Evolutionary conservation across 2,329 filamentous ascomycete genomes (phyloP).

Genomic region (Cytospora schulzeri): DNA sequence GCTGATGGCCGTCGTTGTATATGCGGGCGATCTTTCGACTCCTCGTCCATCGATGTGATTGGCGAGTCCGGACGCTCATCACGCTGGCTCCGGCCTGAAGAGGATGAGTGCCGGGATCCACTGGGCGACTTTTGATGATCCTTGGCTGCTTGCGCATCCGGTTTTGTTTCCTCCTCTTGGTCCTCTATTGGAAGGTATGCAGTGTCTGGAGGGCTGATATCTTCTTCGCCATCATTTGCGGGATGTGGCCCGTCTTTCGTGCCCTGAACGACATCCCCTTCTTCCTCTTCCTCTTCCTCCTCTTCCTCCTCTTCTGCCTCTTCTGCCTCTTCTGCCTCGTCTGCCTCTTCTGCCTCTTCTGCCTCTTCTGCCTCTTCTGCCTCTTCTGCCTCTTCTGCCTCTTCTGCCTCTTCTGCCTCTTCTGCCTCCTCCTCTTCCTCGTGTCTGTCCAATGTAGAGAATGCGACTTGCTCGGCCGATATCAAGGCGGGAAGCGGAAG

Average conservation of each 20-base stretch:
- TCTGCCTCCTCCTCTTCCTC: slow-evolving; percentile 25
- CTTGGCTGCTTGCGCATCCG: neutral
- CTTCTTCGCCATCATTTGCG: neutral
- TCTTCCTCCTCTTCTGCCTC: slow-evolving; percentile 9
- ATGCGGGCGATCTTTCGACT: slow-evolving; percentile 34
- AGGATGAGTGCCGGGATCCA: slow-evolving; percentile 23
- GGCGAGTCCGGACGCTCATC: slow-evolving; percentile 44
- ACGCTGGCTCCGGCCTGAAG: slow-evolving; percentile 37
- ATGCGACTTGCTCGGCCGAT: slow-evolving; percentile 25
- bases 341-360: neutral
- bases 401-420: neutral
- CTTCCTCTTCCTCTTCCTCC: neutral
- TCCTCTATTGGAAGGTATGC: neutral
- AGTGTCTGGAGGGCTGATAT: neutral
- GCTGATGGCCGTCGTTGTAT: slow-evolving; percentile 38
- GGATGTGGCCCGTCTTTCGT: slow-evolving; percentile 3
- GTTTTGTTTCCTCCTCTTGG: neutral
- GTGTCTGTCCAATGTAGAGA: slow-evolving; percentile 24
- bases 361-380: neutral
- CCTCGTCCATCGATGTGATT: slow-evolving; percentile 50
- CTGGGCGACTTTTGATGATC: slow-evolving; percentile 15
- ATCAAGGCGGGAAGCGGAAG: slow-evolving; percentile 21
- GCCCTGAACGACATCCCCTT: neutral
- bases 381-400: neutral
- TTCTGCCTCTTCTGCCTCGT: too few relatives aligned